Conservation (phyloP, 1,284 basidiomycete species). For the Cutaneotrichosporon dermatis region DNA sequence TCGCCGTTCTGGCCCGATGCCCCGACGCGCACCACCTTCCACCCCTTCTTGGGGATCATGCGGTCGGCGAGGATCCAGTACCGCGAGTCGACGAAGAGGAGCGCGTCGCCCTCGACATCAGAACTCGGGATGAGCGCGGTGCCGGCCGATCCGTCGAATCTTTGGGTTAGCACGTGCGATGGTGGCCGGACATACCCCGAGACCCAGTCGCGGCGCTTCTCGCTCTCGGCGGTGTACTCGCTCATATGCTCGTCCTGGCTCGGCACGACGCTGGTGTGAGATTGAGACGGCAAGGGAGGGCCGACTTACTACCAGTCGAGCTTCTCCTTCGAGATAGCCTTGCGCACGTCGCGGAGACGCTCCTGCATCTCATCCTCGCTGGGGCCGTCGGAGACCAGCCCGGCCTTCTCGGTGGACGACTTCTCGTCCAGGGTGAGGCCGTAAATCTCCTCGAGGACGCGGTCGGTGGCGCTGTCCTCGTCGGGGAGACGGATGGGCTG, state of each 20-base stretch:
- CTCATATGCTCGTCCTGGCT: constrained; percentile 83
- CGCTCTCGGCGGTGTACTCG: constrained; percentile 74
- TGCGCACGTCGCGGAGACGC: constrained; percentile 63
- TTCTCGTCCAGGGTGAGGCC: constrained; percentile 11
- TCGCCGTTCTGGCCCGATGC: constrained; percentile 49
- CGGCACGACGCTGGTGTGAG: constrained; percentile 59
- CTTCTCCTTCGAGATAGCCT: constrained; percentile 65
- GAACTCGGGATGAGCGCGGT: constrained; percentile 67
- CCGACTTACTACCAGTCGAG: constrained; percentile 71
- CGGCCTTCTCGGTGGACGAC: neutral
- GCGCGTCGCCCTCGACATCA: constrained; percentile 54
- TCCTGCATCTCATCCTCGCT: constrained; percentile 38
- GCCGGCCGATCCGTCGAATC: constrained; percentile 82
- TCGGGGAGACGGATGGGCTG: constrained; percentile 11
- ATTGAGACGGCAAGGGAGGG: too few species aligned
- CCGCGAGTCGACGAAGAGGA: constrained; percentile 75
- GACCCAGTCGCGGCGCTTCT: constrained; percentile 77
- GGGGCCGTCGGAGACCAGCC: neutral
- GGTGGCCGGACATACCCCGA: constrained; percentile 59
- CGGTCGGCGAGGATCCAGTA: constrained; percentile 82
- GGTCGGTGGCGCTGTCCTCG: constrained; percentile 8
- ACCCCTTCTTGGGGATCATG: constrained; percentile 67
- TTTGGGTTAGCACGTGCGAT: constrained; percentile 32
- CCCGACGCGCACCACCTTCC: constrained; percentile 70
- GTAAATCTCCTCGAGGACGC: constrained; percentile 15